phyloP scores from a whole-genome alignment of 1,284 basidiomycete species.

The Fomitopsis schrenkii region DNA sequence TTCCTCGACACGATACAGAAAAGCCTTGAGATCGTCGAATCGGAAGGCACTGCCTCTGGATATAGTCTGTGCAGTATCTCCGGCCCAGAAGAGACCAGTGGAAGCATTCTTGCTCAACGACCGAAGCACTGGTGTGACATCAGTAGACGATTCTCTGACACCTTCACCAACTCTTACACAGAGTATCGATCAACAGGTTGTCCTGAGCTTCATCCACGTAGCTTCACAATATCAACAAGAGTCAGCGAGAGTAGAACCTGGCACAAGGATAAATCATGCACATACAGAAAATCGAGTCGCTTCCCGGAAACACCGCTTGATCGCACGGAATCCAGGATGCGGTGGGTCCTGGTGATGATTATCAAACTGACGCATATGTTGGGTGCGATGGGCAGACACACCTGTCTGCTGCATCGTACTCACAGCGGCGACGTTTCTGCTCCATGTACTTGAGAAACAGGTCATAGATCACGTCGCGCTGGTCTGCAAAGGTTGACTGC shows the following conservation, averaged over 20 bases:
- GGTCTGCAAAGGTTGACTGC: conserved; percentile 50
- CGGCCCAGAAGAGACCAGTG: conserved; percentile 69
- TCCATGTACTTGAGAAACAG: conserved; percentile 54
- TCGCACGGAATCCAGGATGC: conserved; percentile 40
- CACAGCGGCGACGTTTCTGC: conserved; percentile 38
- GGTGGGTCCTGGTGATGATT: conserved; percentile 39
- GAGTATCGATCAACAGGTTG: conserved; percentile 61
- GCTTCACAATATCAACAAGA: conserved; percentile 27
- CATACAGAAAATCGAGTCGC: conserved; percentile 50
- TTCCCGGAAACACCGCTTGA: conserved; percentile 32
- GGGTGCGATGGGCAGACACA: conserved; percentile 15
- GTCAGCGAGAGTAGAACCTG: neutral
- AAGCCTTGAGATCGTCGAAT: conserved; percentile 69
- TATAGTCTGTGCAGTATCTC: conserved; percentile 77
- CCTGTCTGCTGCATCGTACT: conserved; percentile 64
- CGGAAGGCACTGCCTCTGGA: conserved; percentile 67
- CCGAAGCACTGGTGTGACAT: conserved; percentile 47
- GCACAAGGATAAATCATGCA: neutral
- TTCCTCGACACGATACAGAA: conserved; percentile 55
- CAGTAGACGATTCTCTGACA: neutral
- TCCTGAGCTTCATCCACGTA: conserved; percentile 76
- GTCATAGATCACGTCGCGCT: conserved; percentile 45
- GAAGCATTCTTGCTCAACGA: conserved; percentile 56
- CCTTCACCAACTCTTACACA: conserved; percentile 36
- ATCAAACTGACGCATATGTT: neutral